Evolutionary conservation across 1,284 basidiomycete species (phyloP), one percentile per base, ranked within the genome.

Genomic region (Ustilago loliicola): DNA sequence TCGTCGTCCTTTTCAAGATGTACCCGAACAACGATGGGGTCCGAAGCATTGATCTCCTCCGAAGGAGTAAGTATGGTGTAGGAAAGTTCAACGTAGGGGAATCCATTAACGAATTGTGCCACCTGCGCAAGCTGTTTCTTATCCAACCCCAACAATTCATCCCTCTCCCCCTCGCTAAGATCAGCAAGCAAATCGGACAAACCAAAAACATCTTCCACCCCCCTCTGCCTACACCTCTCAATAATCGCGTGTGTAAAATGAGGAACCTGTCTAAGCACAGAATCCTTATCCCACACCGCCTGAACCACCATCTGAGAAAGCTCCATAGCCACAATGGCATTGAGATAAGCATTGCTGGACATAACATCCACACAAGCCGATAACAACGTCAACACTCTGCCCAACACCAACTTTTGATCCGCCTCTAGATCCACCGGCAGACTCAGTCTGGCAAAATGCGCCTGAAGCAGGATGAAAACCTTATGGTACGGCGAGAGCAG

Each of bases 281-380:
- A 83, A 62, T 86, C 97, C 34, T 92, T 93, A 84, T 99, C 96
- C 96, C 96, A 98, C 86, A 96, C 92, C 0, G 94, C 96, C 87
- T 99, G 97, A 2, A 98, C 95, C 86, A 94, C 95, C 96, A 99
- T 99, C 88, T 99, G 97, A n/a, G 93, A 94, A 67, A 99, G 87
- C 88, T 99, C 97, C 97, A 99, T 99, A 0, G 96, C 96, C 56
- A 96, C 93, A 17, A 98, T 88, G 1, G 96, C 96, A 83, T 92
- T 96, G 82, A 99, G 87, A 92, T 92, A 96, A 3, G 94, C 95
- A 84, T 98, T 98, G 55, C 93, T 95, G 5, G 93, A 95, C 94
- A 99, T 95, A 70, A 99, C 96, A 86, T 98, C 96, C 38, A 98
- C 96, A 84, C 94, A 96, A 2, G 96, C 80, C 57, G 75, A 72